A percentile compares a stretch with the other conserved stretches of the same genome.
These are phyloP conservation scores for Saururus chinensis DNA, from an alignment of 164 flowering plant genomes.

Conservation along the genomic window DNA sequence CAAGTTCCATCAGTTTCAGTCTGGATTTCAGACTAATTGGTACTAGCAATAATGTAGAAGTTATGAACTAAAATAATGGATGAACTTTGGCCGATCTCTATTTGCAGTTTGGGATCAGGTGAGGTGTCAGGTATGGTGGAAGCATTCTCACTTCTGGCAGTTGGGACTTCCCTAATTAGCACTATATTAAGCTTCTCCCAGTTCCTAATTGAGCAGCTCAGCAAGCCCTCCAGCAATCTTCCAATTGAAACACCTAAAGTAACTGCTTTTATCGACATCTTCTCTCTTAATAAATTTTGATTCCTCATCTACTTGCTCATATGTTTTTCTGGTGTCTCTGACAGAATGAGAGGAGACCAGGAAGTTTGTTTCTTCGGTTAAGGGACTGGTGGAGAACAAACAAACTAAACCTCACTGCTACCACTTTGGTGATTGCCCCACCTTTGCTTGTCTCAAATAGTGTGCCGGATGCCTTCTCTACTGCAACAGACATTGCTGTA, in stretches of 20 bases:
- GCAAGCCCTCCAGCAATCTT: conserved; percentile 11
- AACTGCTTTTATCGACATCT: background rate
- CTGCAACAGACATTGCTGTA: conserved; percentile 75
- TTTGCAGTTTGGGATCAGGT: conserved; percentile 36
- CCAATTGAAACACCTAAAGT: conserved; percentile 14
- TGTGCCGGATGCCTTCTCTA: conserved; percentile 56
- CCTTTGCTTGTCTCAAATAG: conserved; percentile 43
- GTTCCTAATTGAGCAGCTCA: conserved; percentile 65
- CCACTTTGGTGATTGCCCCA: conserved; percentile 42
- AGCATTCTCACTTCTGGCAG: conserved; percentile 63
- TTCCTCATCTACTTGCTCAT: background rate
- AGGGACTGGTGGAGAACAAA: conserved; percentile 46
- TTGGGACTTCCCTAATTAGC: conserved; percentile 72
- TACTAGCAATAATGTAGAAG: background rate
- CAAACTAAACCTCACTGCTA: conserved; percentile 24
- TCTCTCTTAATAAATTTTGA: background rate
- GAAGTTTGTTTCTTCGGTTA: conserved; percentile 1
- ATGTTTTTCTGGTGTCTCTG: background rate
- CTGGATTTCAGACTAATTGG: too few species aligned
- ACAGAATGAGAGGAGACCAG: background rate
- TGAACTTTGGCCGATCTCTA: background rate
- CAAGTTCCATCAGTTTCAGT: background rate
- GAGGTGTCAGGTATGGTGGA: conserved; percentile 56
- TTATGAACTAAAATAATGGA: background rate
- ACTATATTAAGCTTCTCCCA: conserved; percentile 55